These are phyloP conservation scores for Plasmodium chabaudi DNA, from an alignment of 169 alveolate genomes.

Conservation along the genomic window DNA sequence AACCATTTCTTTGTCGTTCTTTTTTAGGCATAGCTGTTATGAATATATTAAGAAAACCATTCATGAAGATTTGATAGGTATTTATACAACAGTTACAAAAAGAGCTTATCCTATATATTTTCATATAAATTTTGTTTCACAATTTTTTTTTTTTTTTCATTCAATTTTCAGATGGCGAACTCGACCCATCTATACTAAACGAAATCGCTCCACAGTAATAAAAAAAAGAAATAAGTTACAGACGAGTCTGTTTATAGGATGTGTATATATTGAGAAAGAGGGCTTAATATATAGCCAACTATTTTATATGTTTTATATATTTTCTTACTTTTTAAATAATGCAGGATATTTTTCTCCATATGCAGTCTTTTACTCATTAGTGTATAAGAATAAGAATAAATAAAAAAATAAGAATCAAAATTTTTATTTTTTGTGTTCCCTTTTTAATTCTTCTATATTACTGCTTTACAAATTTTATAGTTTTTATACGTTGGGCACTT, in stretches of 20 bases:
- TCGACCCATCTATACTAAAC: constrained; percentile 55
- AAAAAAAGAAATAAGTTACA: neutral
- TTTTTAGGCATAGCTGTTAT: constrained; percentile 25
- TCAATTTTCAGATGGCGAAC: constrained; percentile 19
- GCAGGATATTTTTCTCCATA: constrained; percentile 49
- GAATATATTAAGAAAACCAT: constrained; percentile 1
- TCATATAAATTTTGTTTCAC: neutral
- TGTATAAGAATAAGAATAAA: constrained; percentile 18
- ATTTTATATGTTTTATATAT: neutral
- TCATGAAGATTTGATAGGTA: constrained; percentile 24
- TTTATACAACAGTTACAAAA: neutral
- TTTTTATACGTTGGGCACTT: constrained; percentile 36
- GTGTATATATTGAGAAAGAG: neutral
- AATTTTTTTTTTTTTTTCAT: neutral
- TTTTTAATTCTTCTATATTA: neutral
- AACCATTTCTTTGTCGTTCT: neutral
- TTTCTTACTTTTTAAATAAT: neutral
- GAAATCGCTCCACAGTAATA: constrained; percentile 62
- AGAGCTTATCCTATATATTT: neutral
- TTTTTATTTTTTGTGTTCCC: neutral
- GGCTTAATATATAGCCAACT: too few species aligned
- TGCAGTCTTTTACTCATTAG: constrained; percentile 11
- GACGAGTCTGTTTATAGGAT: too few species aligned
- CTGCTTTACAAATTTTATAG: constrained; percentile 6
- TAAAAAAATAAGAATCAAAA: neutral